Conservation (phyloP, 2,329 filamentous ascomycete species). For the Scedosporium aurantiacum region DNA sequence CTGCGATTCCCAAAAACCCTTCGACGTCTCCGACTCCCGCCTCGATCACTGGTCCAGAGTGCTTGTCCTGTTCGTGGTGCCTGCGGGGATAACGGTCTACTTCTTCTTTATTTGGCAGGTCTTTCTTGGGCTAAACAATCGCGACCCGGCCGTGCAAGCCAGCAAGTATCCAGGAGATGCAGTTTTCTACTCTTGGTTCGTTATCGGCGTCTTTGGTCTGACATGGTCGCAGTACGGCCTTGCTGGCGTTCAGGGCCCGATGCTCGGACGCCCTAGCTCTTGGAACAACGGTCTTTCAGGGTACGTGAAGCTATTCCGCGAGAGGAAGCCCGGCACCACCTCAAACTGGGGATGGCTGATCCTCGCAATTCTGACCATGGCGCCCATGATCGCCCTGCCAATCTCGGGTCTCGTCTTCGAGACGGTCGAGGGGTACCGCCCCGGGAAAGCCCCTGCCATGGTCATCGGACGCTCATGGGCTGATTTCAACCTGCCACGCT, state of each 20-base stretch:
- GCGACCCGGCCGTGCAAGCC: too few relatives aligned
- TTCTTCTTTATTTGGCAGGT: too few relatives aligned
- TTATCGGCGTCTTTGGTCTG: slow-evolving; percentile 10
- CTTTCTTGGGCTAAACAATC: too few relatives aligned
- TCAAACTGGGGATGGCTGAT: too few relatives aligned
- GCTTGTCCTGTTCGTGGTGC: too few relatives aligned
- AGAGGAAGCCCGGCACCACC: background rate
- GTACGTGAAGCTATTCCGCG: background rate
- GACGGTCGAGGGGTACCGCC: background rate
- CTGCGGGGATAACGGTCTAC: too few relatives aligned
- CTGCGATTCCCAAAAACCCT: too few relatives aligned
- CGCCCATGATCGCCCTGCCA: background rate
- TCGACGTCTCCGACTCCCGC: too few relatives aligned
- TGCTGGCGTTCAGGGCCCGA: slow-evolving; percentile 5
- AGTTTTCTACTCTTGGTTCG: slow-evolving; percentile 11
- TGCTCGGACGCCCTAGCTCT: background rate
- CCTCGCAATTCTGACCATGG: background rate
- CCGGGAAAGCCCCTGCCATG: background rate
- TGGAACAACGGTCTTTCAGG: background rate
- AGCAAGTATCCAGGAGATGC: too few relatives aligned
- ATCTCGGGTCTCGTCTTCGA: background rate
- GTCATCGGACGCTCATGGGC: too few relatives aligned
- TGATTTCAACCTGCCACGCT: too few relatives aligned
- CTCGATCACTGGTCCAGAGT: too few relatives aligned
- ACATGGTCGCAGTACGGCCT: slow-evolving; percentile 9